phyloP scores from a whole-genome alignment of 768 basidiomycete species.

The Ephemerocybe angulata region DNA sequence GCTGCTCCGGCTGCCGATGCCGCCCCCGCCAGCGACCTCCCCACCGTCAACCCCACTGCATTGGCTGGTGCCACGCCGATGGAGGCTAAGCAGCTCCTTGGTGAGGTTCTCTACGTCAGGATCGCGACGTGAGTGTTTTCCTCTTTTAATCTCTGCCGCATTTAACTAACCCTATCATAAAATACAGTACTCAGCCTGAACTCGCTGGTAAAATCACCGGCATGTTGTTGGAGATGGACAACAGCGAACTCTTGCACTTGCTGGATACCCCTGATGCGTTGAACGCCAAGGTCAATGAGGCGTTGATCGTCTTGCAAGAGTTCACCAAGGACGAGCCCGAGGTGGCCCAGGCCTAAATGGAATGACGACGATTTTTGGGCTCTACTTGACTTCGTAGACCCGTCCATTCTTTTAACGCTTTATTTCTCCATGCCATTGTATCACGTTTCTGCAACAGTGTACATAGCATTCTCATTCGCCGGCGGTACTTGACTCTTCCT shows the following conservation, averaged over 20 bases:
- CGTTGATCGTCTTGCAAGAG: slow-evolving; percentile 83
- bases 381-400: slow-evolving; percentile 28
- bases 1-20: slow-evolving; percentile 35
- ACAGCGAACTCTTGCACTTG: slow-evolving; percentile 85
- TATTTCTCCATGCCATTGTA: slow-evolving; percentile 28
- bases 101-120: slow-evolving; percentile 93
- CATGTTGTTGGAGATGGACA: slow-evolving; percentile 99
- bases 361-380: slow-evolving; percentile 25
- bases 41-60: slow-evolving; percentile 46
- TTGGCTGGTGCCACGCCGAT: slow-evolving; percentile 60
- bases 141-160: slow-evolving; percentile 11
- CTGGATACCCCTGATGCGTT: slow-evolving; percentile 80
- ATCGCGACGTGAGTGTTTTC: slow-evolving; percentile 64
- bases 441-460: slow-evolving; percentile 34
- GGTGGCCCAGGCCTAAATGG: slow-evolving; percentile 18
- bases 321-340: slow-evolving; percentile 44
- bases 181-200: slow-evolving; percentile 85
- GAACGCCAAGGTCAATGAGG: slow-evolving; percentile 88
- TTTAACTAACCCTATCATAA: slow-evolving; percentile 12
- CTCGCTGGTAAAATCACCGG: slow-evolving; percentile 98
- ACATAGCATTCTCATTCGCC: slow-evolving; percentile 35
- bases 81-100: slow-evolving; percentile 99
- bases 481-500: slow-evolving; percentile 8
- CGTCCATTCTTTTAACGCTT: slow-evolving; percentile 45
- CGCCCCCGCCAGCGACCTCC: slow-evolving; percentile 34